phyloP scores from a whole-genome alignment of 2,329 filamentous ascomycete genomes.

The Mycosphaerella arachidis region DNA sequence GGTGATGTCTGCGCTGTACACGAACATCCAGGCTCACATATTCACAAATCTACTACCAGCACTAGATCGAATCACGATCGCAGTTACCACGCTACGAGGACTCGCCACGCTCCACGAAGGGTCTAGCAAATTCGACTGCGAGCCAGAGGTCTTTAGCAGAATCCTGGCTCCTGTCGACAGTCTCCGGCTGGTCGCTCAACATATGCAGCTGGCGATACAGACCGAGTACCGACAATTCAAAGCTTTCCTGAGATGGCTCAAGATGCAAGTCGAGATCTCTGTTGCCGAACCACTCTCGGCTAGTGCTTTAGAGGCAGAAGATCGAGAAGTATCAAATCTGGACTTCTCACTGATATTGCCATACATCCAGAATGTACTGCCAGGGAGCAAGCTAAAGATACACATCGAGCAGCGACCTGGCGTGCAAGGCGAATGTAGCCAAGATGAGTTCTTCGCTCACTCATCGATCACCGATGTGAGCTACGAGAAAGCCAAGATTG shows the following conservation, averaged over 20 bases:
- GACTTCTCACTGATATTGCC: constrained; percentile 68
- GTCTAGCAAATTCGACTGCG: constrained; percentile 53
- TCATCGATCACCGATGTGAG: constrained; percentile 14
- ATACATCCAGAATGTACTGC: constrained; percentile 66
- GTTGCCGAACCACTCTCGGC: constrained; percentile 58
- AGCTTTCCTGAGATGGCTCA: constrained; percentile 78
- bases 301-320: constrained; percentile 64
- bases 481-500: constrained; percentile 22
- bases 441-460: constrained; percentile 20
- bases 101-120: constrained; percentile 76
- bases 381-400: constrained; percentile 25
- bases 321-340: constrained; percentile 68
- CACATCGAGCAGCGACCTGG: constrained; percentile 34
- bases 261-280: constrained; percentile 74
- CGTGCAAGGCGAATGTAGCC: constrained; percentile 37
- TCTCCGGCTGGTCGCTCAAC: constrained; percentile 70
- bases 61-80: constrained; percentile 74
- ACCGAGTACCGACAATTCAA: constrained; percentile 74
- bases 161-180: constrained; percentile 66
- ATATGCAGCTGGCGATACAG: constrained; percentile 64
- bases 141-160: constrained; percentile 36
- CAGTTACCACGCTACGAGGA: constrained; percentile 77
- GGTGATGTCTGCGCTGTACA: constrained; percentile 70
- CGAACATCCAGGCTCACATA: constrained; percentile 68
- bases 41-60: constrained; percentile 88